These are phyloP conservation scores for Infundibulicybe gibba DNA, from an alignment of 768 basidiomycete genomes.

Conservation along the genomic window DNA sequence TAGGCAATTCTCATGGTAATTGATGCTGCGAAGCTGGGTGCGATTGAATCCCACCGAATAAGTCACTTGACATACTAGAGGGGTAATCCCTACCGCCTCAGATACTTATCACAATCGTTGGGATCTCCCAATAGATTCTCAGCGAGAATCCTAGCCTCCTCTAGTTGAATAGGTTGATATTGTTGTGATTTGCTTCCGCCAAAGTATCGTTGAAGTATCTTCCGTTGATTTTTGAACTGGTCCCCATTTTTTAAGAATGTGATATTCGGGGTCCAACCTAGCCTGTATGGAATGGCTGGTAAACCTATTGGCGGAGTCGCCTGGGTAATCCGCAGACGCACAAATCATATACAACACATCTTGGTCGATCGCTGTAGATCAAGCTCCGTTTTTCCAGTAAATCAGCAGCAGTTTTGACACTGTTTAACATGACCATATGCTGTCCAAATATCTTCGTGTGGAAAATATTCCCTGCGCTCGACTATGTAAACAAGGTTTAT, in stretches of 20 bases:
- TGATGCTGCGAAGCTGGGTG: conserved; percentile 10
- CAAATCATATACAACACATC: background rate
- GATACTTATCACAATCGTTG: background rate
- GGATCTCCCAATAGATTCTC: background rate
- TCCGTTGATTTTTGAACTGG: background rate
- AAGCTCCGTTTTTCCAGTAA: background rate
- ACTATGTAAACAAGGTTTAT: background rate
- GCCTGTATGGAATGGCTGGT: background rate
- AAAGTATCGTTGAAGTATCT: background rate
- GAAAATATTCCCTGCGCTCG: background rate
- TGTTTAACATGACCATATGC: background rate
- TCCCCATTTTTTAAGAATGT: background rate
- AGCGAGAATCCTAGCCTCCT: background rate
- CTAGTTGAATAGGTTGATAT: background rate
- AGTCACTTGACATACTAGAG: background rate
- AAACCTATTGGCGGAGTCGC: background rate
- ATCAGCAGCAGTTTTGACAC: background rate
- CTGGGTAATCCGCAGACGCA: background rate
- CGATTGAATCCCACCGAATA: background rate
- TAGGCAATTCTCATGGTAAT: conserved; percentile 10
- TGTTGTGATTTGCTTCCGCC: background rate
- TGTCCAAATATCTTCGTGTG: background rate
- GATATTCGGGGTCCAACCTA: background rate
- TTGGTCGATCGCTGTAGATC: conserved; percentile 12
- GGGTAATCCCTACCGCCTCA: background rate